A percentile compares a stretch with the other conserved stretches of the same genome.
phyloP scores from a whole-genome alignment of 495 filamentous ascomycete genomes.

The Podospora pseudoanserina region DNA sequence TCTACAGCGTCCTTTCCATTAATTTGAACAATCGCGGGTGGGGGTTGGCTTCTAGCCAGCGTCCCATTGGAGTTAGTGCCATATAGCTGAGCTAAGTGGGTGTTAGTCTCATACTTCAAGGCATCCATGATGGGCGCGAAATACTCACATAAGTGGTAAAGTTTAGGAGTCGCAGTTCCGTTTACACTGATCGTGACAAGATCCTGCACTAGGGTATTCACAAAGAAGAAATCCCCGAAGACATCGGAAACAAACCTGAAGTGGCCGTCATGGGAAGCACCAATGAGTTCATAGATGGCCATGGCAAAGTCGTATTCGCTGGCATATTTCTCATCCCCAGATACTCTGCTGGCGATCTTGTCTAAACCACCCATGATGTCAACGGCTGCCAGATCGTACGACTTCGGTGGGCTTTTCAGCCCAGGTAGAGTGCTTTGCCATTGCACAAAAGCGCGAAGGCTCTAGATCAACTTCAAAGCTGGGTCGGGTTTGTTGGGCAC shows the following conservation, averaged over 20 bases:
- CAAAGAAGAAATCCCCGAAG: constrained; percentile 30
- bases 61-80: not conserved
- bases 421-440: constrained; percentile 44
- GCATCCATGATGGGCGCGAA: not conserved
- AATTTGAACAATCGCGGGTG: constrained; percentile 28
- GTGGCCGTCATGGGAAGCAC: constrained; percentile 50
- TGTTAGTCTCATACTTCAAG: not conserved
- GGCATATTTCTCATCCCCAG: constrained; percentile 30
- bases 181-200: constrained; percentile 33
- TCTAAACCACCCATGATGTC: constrained; percentile 42
- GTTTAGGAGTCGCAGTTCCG: constrained; percentile 29
- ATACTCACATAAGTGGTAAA: constrained; percentile 30
- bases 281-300: constrained; percentile 39
- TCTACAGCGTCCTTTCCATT: constrained; percentile 32
- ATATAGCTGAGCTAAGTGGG: not conserved
- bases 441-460: constrained; percentile 32
- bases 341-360: constrained; percentile 28
- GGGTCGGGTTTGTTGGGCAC: constrained; percentile 32
- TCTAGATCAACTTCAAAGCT: constrained; percentile 32
- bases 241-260: constrained; percentile 32
- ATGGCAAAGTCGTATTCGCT: constrained; percentile 53
- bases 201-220: constrained; percentile 24
- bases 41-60: constrained; percentile 7
- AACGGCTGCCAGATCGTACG: constrained; percentile 35
- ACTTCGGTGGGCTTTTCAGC: constrained; percentile 42